Conservation (phyloP, 768 basidiomycete genomes). For the Tricholoma matsutake region DNA sequence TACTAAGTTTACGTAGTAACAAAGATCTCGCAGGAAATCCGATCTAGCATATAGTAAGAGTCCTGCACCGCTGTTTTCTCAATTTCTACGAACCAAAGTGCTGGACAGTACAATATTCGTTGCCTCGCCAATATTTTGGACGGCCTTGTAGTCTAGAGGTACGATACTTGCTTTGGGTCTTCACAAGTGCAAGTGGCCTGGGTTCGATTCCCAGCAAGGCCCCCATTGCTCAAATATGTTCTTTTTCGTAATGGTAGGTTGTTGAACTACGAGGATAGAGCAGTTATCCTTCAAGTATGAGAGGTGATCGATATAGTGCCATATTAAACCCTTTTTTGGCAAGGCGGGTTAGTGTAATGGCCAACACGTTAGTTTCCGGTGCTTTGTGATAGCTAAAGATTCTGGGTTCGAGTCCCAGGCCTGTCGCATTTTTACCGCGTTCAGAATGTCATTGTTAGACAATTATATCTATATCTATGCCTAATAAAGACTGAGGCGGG, state of each 20-base stretch:
- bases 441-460: background rate
- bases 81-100: background rate
- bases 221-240: constrained; percentile 14
- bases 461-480: no score
- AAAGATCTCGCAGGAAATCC: no score
- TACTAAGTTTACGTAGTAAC: no score
- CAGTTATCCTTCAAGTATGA: background rate
- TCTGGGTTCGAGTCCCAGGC: constrained; percentile 36
- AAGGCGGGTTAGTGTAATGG: constrained; percentile 22
- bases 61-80: no score
- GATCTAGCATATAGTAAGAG: no score
- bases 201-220: constrained; percentile 51
- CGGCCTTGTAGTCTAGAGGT: constrained; percentile 37
- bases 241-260: no score
- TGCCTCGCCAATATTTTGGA: background rate
- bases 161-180: constrained; percentile 51
- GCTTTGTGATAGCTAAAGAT: constrained; percentile 11
- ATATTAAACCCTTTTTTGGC: accelerated
- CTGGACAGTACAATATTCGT: background rate
- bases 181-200: constrained; percentile 42
- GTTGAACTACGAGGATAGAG: no score
- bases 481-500: no score
- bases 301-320: background rate
- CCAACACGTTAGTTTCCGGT: constrained; percentile 24
- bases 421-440: constrained; percentile 12